These are phyloP conservation scores for Tricladium varicosporioides DNA, from an alignment of 2,329 filamentous ascomycete species.

Conservation along the genomic window DNA sequence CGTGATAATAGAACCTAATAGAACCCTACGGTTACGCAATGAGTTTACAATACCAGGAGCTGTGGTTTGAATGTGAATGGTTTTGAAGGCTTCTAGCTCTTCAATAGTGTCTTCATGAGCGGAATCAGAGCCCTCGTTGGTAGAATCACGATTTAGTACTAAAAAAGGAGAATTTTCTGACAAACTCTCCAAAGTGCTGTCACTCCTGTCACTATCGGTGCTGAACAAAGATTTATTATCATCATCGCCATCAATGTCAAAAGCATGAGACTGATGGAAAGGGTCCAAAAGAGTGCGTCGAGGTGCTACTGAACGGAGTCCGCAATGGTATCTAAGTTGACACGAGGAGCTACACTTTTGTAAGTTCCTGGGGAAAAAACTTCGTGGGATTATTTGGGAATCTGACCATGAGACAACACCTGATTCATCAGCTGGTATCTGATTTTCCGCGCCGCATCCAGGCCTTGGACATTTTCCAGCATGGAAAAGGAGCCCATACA, in stretches of 20 bases:
- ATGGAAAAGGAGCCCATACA: neutral
- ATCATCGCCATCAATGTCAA: neutral
- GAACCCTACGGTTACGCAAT: too few species aligned
- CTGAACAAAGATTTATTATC: neutral
- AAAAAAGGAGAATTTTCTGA: too few species aligned
- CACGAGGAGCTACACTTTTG: neutral
- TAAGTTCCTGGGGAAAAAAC: neutral
- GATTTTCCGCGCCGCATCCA: neutral
- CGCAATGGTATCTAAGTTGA: neutral
- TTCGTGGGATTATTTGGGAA: neutral
- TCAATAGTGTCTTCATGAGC: neutral
- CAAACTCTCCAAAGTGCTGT: too few species aligned
- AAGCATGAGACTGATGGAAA: too few species aligned
- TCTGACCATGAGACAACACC: neutral
- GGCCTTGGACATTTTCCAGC: neutral
- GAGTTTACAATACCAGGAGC: too few species aligned
- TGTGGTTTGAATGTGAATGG: neutral
- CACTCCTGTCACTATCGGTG: too few species aligned
- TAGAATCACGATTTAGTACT: neutral
- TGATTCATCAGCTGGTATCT: neutral
- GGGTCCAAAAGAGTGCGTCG: too few species aligned
- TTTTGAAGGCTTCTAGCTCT: neutral
- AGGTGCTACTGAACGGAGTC: too few species aligned
- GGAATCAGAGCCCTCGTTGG: neutral
- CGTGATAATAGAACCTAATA: too few species aligned